Conservation (phyloP, 768 basidiomycete genomes). For the Lactarius akahatsu region DNA sequence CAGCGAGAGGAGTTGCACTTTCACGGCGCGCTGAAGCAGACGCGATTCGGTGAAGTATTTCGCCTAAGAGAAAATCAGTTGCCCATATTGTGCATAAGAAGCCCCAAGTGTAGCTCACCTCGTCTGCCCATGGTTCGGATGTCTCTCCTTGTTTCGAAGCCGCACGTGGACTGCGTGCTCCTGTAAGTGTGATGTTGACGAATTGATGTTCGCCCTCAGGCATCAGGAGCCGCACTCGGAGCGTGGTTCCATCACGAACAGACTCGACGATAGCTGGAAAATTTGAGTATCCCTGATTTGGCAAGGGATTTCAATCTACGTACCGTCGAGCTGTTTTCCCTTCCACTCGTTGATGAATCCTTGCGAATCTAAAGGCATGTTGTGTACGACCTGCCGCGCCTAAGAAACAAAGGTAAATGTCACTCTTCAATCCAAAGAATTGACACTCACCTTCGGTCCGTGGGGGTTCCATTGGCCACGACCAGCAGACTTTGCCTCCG, state of each 20-base stretch:
- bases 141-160: constrained; percentile 72
- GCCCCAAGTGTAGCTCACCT: constrained; percentile 49
- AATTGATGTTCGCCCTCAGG: constrained; percentile 90
- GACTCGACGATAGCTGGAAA: constrained; percentile 83
- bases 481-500: constrained; percentile 68
- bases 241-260: constrained; percentile 88
- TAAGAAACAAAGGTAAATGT: constrained; percentile 35
- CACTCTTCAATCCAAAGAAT: neutral
- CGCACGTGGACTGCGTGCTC: constrained; percentile 71
- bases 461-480: constrained; percentile 88
- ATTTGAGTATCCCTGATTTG: neutral
- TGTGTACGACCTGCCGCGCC: constrained; percentile 73
- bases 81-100: neutral
- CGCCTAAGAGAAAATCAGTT: constrained; percentile 49
- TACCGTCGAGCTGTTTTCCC: constrained; percentile 87
- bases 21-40: constrained; percentile 76
- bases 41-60: constrained; percentile 92
- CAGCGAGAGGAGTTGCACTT: constrained; percentile 74
- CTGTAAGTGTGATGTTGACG: constrained; percentile 80
- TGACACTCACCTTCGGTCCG: constrained; percentile 57
- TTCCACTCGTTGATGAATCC: constrained; percentile 91
- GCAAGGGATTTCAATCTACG: constrained; percentile 29
- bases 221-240: constrained; percentile 85
- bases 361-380: constrained; percentile 88
- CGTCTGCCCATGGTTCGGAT: constrained; percentile 86